Base-by-base conservation (phyloP, 2,329 filamentous ascomycete species). In the Sporothrix globosa region DNA sequence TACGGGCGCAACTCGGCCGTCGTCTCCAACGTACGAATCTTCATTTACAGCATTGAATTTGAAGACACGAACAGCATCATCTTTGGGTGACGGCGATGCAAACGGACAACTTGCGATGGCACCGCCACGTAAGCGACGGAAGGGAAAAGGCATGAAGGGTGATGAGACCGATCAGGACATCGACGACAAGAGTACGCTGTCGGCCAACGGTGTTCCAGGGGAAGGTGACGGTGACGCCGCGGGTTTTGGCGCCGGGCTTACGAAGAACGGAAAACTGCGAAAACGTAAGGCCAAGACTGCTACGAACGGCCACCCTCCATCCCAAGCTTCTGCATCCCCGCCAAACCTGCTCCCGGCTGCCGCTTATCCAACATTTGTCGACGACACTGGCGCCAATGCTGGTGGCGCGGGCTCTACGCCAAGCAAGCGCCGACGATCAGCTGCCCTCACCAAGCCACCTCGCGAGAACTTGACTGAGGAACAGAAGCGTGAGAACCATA, bases 401-500 rank as follows among this genome's bases (percentile, higher is more conserved):
- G 66, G 65, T 34, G 50, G 10, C 46, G n/a, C 52, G 44, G 67
- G 53, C 5, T 39, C 56, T 17, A 46, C 54, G 5, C 27, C 50
- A 10, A 27, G 21, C 1, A 60, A 70, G 48, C 54, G 70, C n/a
- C 44, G 70, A 24, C 67, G 70, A 14, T 72, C 70, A 3, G 24
- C 68, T 39, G 61, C 65, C 2, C 61, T 46, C 50, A 76, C 72
- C 54, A 89, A 88, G 75, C 71, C 81, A 2, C 77, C 83, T 2
- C 81, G 91, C 34, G 90, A 90, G 77, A 97, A 97, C 75, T 88
- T 96, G 4, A 87, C 89, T 0, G 91, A 95, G 74, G 89, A 91
- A 72, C 91, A 96, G 79, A 96, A 95, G 80, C 85, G 92, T 60
- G 90, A 90, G 76, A 97, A 97, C 75, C 92, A 96, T 77, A 96